Base-by-base conservation (phyloP, 495 filamentous ascomycete genomes). In the Bacidia rubella region DNA sequence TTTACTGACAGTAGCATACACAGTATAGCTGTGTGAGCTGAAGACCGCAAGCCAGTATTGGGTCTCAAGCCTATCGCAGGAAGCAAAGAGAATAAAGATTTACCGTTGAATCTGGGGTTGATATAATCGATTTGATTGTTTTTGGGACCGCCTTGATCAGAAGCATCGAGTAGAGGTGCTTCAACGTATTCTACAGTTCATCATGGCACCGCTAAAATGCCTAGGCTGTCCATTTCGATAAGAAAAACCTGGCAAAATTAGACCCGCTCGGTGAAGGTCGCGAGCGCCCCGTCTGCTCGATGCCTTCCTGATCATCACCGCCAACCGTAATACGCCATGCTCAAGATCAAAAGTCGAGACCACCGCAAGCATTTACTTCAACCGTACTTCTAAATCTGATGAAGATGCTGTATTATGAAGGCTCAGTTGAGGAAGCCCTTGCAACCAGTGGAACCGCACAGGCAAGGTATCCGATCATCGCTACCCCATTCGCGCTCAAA, bases 401-500 rank as follows among this genome's bases (percentile, higher is more conserved):
- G 47, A 38, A 47, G 32, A 50, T 1, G 25, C 23, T 25, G 19
- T 32, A 10, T n/a, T n/a, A n/a, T n/a, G 29, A 15, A 35, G 29
- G 25, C 23, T 80, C 75, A 98, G 68, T 98, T 98, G 69, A 98
- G 85, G 72, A 97, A 98, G 49, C 92, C 92, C 74, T 98, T 98
- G 72, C 92, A 98, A 19, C 86, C 87, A 10, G 85, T 80, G 35
- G 90, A 94, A 44, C 92, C 92, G 68, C 92, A 98, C 35, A 98
- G 79, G 69, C 92, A 98, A 21, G 92, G 92, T 58, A 98, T 95
- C 53, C 92, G 87, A 67, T 98, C 93, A 57, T 87, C 80, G 59
- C 86, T 90, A 55, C 86, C 87, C 65, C 93, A 85, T 65, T 98
- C 92, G 57, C 93, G 83, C 73, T 98, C 92, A 66, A 98, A 98